Evolutionary conservation across 1,139 yeast species (phyloP).

Genomic region (Yamadazyma dendronema): DNA sequence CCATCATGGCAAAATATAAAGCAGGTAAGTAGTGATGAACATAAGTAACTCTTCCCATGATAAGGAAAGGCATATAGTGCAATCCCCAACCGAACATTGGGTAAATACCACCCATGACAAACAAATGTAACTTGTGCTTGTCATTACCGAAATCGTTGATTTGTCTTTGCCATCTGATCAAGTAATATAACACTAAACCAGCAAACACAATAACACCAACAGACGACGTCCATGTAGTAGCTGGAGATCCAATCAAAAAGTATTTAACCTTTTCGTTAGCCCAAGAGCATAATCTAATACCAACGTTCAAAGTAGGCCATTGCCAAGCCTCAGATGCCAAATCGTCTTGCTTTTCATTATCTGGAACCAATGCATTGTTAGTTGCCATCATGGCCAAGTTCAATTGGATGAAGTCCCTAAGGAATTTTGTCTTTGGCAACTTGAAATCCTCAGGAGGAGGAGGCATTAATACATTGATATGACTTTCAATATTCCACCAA

Average conservation of each 20-base stretch:
- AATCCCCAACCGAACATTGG: slow-evolving; percentile 94
- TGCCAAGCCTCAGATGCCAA: slow-evolving; percentile 95
- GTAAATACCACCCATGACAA: slow-evolving; percentile 81
- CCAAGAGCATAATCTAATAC: slow-evolving; percentile 97
- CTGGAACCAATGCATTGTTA: slow-evolving; percentile 82
- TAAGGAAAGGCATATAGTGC: slow-evolving; percentile 85
- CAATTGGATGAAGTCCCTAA: slow-evolving; percentile 87
- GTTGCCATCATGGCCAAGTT: slow-evolving; percentile 99
- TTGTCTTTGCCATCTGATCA: slow-evolving; percentile 95
- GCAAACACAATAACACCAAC: slow-evolving; percentile 65
- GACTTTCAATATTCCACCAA: slow-evolving; percentile 97
- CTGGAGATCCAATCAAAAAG: slow-evolving; percentile 89
- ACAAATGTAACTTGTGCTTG: slow-evolving; percentile 31
- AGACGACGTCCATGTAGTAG: slow-evolving; percentile 91
- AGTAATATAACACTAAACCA: slow-evolving; percentile 50
- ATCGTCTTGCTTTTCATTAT: slow-evolving; percentile 84
- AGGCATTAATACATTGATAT: slow-evolving; percentile 73
- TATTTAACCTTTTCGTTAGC: slow-evolving; percentile 75
- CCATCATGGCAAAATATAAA: slow-evolving; percentile 88
- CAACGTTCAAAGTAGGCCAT: slow-evolving; percentile 94
- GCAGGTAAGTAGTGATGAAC: slow-evolving; percentile 98
- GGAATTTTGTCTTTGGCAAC: slow-evolving; percentile 79
- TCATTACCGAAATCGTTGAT: slow-evolving; percentile 58
- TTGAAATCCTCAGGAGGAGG: slow-evolving; percentile 68
- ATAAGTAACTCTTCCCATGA: slow-evolving; percentile 97